Evolutionary conservation across 2,329 filamentous ascomycete genomes (phyloP).

Genomic region (Alternaria solani): DNA sequence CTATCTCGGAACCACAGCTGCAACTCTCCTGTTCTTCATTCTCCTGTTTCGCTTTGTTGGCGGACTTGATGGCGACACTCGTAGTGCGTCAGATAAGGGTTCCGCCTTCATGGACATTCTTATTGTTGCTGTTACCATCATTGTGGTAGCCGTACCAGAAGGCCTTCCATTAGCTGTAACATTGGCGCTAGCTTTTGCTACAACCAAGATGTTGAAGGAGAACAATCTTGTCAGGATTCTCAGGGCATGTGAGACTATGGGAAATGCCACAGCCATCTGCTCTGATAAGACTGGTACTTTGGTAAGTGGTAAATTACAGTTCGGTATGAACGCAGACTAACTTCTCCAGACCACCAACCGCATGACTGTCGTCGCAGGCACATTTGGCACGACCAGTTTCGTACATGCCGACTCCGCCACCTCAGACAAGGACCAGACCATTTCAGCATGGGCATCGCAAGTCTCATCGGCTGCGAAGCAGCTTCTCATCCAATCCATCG

Average conservation of each 20-base stretch:
- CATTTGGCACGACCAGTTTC: constrained; percentile 52
- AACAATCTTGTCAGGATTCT: constrained; percentile 48
- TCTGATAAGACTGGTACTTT: constrained; percentile 49
- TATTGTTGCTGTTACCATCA: constrained; percentile 54
- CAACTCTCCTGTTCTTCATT: constrained; percentile 50
- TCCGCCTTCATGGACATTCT: constrained; percentile 52
- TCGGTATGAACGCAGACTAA: neutral
- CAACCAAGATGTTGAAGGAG: constrained; percentile 46
- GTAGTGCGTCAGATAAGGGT: constrained; percentile 40
- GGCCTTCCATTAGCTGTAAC: constrained; percentile 50
- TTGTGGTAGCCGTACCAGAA: constrained; percentile 54
- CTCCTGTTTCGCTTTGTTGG: constrained; percentile 51
- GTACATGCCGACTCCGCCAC: constrained; percentile 59
- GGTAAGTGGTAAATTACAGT: constrained; percentile 5
- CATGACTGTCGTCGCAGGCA: constrained; percentile 54
- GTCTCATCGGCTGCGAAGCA: constrained; percentile 49
- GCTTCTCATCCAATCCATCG: constrained; percentile 41
- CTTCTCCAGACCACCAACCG: constrained; percentile 46
- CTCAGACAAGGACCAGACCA: constrained; percentile 50
- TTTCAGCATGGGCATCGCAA: constrained; percentile 55
- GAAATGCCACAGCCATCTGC: constrained; percentile 48
- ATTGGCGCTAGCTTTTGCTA: constrained; percentile 48
- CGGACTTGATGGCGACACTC: constrained; percentile 37
- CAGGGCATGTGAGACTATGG: constrained; percentile 48
- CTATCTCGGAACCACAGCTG: constrained; percentile 57